Conservation (phyloP, 2,329 filamentous ascomycete species). For the Ramularia collo-cygni region DNA sequence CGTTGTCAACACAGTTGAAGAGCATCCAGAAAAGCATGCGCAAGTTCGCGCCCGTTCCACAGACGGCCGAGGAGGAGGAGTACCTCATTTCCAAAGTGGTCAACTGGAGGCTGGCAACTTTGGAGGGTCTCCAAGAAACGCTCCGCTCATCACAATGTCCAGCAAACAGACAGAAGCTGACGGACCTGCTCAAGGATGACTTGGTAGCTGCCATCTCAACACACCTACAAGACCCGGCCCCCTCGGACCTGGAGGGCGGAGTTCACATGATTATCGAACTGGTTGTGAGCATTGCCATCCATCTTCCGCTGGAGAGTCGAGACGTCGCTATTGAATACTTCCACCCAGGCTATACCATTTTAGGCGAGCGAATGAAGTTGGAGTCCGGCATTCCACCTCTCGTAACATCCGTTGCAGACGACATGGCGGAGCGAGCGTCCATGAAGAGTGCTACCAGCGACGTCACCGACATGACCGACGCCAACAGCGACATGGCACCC, state of each 20-base stretch:
- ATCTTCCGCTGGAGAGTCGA: constrained; percentile 82
- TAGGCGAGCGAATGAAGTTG: constrained; percentile 73
- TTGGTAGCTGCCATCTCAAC: constrained; percentile 65
- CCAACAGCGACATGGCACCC: constrained; percentile 14
- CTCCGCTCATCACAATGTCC: constrained; percentile 60
- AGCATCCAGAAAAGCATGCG: constrained; percentile 82
- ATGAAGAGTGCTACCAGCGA: constrained; percentile 32
- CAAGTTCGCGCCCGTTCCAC: constrained; percentile 63
- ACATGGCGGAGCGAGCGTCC: constrained; percentile 36
- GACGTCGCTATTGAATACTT: constrained; percentile 87
- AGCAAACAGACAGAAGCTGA: constrained; percentile 57
- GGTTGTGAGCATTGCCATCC: constrained; percentile 75
- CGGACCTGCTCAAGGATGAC: constrained; percentile 54
- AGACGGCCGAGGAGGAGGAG: constrained; percentile 80
- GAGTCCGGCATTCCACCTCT: constrained; percentile 53
- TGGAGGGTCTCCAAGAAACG: constrained; percentile 75
- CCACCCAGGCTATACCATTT: constrained; percentile 64
- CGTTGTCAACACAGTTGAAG: constrained; percentile 73
- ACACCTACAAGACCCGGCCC: constrained; percentile 68
- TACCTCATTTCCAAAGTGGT: constrained; percentile 81
- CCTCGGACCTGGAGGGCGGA: constrained; percentile 76
- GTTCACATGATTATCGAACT: constrained; percentile 90
- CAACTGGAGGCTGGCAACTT: constrained; percentile 85
- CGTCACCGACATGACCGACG: constrained; percentile 24
- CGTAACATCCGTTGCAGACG: constrained; percentile 36